A percentile compares a stretch with the other conserved stretches of the same genome.
These are phyloP conservation scores for Tillandsia leiboldiana DNA, from an alignment of 176 grass and related monocot genomes.

Conservation along the genomic window DNA sequence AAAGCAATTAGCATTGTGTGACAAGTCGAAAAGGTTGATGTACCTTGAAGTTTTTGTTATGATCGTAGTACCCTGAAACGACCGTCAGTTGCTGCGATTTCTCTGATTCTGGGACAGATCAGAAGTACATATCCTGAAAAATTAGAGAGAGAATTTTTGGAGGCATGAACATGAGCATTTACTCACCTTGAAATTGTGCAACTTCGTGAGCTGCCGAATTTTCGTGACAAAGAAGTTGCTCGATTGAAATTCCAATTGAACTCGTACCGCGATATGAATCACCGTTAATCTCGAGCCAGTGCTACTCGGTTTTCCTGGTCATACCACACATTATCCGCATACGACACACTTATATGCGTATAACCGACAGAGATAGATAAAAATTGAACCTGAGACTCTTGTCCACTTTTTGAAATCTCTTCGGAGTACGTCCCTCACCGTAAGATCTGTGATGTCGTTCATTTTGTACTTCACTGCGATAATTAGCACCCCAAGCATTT, in stretches of 20 bases:
- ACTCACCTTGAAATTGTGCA: slow-evolving; percentile 14
- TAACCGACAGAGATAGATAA: neutral
- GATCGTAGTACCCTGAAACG: slow-evolving; percentile 20
- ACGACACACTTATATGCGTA: too few species aligned
- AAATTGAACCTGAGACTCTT: slow-evolving; percentile 7
- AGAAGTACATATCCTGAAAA: neutral
- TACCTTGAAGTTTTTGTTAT: slow-evolving; percentile 17
- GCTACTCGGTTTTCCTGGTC: slow-evolving; percentile 11
- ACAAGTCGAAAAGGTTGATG: neutral
- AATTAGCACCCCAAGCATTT: neutral
- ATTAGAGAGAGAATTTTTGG: neutral
- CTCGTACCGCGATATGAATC: slow-evolving; percentile 14
- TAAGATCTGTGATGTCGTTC: slow-evolving; percentile 15
- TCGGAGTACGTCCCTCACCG: slow-evolving; percentile 11
- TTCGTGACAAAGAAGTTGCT: too few species aligned
- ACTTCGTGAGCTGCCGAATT: too few species aligned
- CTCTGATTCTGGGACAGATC: slow-evolving; percentile 7
- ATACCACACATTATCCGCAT: too few species aligned
- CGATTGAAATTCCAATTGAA: slow-evolving; percentile 12
- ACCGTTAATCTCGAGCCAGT: neutral
- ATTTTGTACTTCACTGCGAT: slow-evolving; percentile 21
- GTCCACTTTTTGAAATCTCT: slow-evolving; percentile 22
- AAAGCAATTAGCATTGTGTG: neutral
- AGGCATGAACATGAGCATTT: neutral
- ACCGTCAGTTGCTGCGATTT: slow-evolving; percentile 11